phyloP scores from a whole-genome alignment of 352 stramenopile species.

The Saprolegnia parasitica region DNA sequence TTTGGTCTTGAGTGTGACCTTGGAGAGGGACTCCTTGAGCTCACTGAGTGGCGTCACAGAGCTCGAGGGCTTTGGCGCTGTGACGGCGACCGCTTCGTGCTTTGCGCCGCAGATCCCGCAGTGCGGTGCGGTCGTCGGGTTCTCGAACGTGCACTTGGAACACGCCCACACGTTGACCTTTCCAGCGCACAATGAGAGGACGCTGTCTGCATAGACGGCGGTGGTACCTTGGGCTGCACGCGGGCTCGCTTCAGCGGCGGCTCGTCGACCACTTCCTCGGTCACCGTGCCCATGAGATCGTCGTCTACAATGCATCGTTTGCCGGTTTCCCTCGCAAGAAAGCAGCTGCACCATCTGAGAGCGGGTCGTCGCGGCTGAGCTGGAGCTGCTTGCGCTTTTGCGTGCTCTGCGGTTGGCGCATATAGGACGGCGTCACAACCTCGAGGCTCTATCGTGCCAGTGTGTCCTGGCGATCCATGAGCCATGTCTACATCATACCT shows the following conservation, averaged over 20 bases:
- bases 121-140: neutral
- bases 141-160: constrained; percentile 8
- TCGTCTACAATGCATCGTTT: neutral
- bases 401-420: neutral
- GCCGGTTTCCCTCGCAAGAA: neutral
- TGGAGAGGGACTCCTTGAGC: constrained; percentile 5
- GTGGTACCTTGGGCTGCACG: constrained; percentile 3
- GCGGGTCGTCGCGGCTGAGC: neutral
- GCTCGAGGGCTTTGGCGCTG: neutral
- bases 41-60: neutral
- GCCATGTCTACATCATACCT: neutral
- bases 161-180: constrained; percentile 7
- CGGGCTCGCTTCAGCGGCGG: neutral
- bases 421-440: constrained; percentile 5
- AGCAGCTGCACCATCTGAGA: neutral
- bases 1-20: constrained; percentile 19
- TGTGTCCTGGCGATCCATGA: neutral
- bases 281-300: neutral
- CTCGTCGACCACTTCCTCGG: neutral
- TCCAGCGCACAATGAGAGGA: neutral
- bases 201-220: neutral
- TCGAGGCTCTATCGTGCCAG: neutral
- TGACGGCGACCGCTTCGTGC: neutral
- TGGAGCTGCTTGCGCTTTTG: constrained; percentile 1
- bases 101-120: constrained; percentile 1